Evolutionary conservation across 2,329 filamentous ascomycete genomes (phyloP), one percentile per base, ranked within the genome.

Genomic region (Diaporthe humulicola): DNA sequence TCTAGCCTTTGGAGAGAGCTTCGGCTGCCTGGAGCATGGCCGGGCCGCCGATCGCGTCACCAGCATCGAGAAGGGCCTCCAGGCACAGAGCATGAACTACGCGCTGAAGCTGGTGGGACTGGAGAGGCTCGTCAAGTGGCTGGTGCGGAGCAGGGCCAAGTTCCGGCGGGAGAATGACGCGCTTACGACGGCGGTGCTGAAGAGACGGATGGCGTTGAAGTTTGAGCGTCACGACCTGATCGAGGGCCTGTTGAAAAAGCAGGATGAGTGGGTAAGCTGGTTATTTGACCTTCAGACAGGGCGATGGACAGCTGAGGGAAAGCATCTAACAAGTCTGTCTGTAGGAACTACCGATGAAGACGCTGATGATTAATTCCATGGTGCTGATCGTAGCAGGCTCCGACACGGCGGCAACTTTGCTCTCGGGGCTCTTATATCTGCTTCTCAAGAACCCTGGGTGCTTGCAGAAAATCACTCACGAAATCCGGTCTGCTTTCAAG

Each of bases 1-100:
- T 71, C 80, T 88, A 45, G 82, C 84, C 0, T 87, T 87, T 75
- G 86, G 85, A 4, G 84, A 86, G 73, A 81, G 84, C 1, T 86
- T 86, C 77, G 80, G 80, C 28, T 82, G 80, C 74, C 78, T 85
- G 2, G 76, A 80, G 52, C 76, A 79, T 40, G 81, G 80, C 72
- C 48, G 42, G 56, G 78, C 77, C 22, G 64, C 78, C 38, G 79
- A 77, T 30, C 84, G 82, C 80, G 77, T 80, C 22, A 74, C 78
- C 3, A 67, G 78, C 5, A 79, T 84, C 38, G 71, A 79, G 19
- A 71, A 78, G 4, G 78, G 78, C 36, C 73, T 82, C 30, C 73
- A 75, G 2, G 74, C 77, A 2, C 40, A 61, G 17, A 40, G 64
- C 0, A 40, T 38, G 42, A 38, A 30, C 30, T 38, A 38, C 12